A percentile compares a stretch with the other conserved stretches of the same genome.
Conservation (phyloP, 768 basidiomycete species). For the Boletus speciosus region DNA sequence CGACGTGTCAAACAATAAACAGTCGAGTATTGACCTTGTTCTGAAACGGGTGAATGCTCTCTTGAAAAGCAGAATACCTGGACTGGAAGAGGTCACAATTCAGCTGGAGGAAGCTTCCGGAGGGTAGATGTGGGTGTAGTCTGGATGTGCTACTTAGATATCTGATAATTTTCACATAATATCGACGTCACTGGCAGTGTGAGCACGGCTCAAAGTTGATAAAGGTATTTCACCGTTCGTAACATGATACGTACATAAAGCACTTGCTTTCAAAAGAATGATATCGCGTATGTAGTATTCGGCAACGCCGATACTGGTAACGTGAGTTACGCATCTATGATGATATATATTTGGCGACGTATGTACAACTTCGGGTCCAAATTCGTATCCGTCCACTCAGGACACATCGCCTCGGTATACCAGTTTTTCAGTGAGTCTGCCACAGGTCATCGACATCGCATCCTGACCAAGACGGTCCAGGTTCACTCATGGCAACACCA, state of each 20-base stretch:
- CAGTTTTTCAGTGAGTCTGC: background rate
- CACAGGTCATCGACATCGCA: background rate
- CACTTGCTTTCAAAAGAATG: no score
- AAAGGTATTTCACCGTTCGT: no score
- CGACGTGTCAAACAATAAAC: constrained; percentile 34
- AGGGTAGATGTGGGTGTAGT: constrained; percentile 1
- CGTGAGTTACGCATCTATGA: no score
- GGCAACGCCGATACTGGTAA: no score
- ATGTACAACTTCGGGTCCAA: background rate
- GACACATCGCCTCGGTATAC: background rate
- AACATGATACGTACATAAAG: no score
- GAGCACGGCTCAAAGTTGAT: no score
- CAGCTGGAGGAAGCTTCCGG: constrained; percentile 58
- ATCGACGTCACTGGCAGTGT: background rate
- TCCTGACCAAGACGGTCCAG: background rate
- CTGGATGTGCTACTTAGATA: constrained; percentile 7
- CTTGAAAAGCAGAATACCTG: constrained; percentile 68
- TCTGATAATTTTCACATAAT: constrained; percentile 12
- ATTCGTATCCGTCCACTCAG: background rate
- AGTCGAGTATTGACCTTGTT: constrained; percentile 51
- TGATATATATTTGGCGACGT: no score
- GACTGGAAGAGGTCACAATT: constrained; percentile 85
- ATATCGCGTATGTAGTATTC: no score
- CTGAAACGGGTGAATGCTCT: constrained; percentile 72
- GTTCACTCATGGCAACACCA: constrained; percentile 11